phyloP scores from a whole-genome alignment of 2,329 filamentous ascomycete genomes.

The Ceratocystis albifundus region DNA sequence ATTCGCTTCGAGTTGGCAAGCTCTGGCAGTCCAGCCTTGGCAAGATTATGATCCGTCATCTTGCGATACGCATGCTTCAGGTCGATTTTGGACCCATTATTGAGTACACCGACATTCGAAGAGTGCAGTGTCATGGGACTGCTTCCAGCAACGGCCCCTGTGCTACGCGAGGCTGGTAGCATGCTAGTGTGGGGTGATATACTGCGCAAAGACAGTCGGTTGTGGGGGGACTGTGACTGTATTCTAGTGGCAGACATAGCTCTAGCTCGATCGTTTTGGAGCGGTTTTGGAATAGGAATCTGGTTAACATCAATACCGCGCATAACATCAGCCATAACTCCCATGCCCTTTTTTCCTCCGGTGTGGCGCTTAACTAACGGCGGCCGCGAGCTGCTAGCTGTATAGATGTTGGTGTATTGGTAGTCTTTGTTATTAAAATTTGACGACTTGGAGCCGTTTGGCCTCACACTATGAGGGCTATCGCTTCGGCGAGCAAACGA shows the following conservation, averaged over 20 bases:
- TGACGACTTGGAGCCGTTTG: slow-evolving; percentile 26
- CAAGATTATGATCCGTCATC: slow-evolving; percentile 59
- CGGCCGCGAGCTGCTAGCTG: slow-evolving; percentile 38
- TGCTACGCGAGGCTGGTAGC: slow-evolving; percentile 26
- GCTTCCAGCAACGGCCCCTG: slow-evolving; percentile 27
- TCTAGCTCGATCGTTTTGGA: slow-evolving; percentile 30
- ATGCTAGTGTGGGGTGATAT: slow-evolving; percentile 35
- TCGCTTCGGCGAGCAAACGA: slow-evolving; percentile 16
- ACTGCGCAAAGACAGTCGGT: slow-evolving; percentile 33
- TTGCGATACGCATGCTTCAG: slow-evolving; percentile 58
- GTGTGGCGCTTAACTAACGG: slow-evolving; percentile 42
- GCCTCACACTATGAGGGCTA: slow-evolving; percentile 29
- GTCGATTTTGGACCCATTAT: slow-evolving; percentile 52
- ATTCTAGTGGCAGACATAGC: slow-evolving; percentile 29
- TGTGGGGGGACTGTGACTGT: slow-evolving; percentile 45
- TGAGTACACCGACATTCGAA: slow-evolving; percentile 39
- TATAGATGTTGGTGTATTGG: slow-evolving; percentile 50
- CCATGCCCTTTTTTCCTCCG: slow-evolving; percentile 32
- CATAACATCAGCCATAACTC: slow-evolving; percentile 43
- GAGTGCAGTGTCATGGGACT: slow-evolving; percentile 26
- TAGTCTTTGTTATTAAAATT: slow-evolving; percentile 42
- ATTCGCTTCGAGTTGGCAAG: slow-evolving; percentile 46
- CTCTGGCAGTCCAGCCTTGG: slow-evolving; percentile 48
- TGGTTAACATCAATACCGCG: slow-evolving; percentile 40
- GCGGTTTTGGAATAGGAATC: slow-evolving; percentile 38